These are phyloP conservation scores for Venustampulla echinocandica DNA, from an alignment of 495 filamentous ascomycete species.

Conservation along the genomic window DNA sequence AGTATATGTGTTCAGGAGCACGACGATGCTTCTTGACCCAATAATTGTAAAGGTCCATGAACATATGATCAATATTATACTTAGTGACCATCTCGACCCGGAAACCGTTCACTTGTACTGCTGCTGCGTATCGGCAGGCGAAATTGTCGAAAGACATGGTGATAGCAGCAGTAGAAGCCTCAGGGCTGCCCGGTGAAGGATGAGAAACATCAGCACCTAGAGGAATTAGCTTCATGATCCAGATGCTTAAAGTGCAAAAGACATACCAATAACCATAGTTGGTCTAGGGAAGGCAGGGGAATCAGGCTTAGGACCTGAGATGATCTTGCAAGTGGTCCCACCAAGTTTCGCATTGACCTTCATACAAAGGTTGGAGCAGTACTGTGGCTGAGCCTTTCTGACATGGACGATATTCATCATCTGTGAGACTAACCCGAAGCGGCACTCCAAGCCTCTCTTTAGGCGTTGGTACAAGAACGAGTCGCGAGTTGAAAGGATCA, in stretches of 20 bases:
- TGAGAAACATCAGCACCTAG: slow-evolving; percentile 91
- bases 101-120: slow-evolving; percentile 67
- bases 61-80: slow-evolving; percentile 51
- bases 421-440: slow-evolving; percentile 71
- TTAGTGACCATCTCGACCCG: slow-evolving; percentile 65
- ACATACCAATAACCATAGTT: slow-evolving; percentile 22
- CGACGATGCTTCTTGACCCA: slow-evolving; percentile 49
- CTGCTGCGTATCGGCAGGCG: slow-evolving; percentile 63
- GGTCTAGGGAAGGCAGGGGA: slow-evolving; percentile 7
- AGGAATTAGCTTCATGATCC: slow-evolving; percentile 16
- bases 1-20: slow-evolving; percentile 64
- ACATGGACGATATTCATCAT: slow-evolving; percentile 56
- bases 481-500: slow-evolving; percentile 62
- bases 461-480: slow-evolving; percentile 60
- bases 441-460: slow-evolving; percentile 76
- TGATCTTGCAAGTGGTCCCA: slow-evolving; percentile 48
- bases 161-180: slow-evolving; percentile 78
- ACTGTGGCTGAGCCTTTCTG: slow-evolving; percentile 55
- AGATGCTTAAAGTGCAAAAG: background rate
- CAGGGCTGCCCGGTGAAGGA: slow-evolving; percentile 49
- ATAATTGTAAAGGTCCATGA: slow-evolving; percentile 49
- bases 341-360: slow-evolving; percentile 97
- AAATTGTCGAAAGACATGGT: slow-evolving; percentile 67
- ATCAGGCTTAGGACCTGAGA: background rate
- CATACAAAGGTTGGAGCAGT: slow-evolving; percentile 82